Percentiles rank a stretch among this genome's conserved stretches.
These are phyloP conservation scores for Amanita exitialis DNA, from an alignment of 768 basidiomycete genomes.

Conservation along the genomic window DNA sequence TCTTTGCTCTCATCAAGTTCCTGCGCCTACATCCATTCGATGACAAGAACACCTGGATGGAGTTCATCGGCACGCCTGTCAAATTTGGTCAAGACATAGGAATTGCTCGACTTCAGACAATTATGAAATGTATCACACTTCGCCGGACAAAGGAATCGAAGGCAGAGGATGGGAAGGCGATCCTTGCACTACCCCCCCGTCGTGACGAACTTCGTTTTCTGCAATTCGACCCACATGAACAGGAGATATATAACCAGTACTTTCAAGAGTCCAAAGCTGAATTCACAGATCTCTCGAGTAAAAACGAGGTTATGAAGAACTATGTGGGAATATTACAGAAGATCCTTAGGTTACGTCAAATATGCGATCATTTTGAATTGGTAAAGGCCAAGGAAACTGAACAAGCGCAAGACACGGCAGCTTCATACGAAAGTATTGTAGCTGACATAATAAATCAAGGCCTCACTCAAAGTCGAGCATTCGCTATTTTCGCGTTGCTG, in stretches of 20 bases:
- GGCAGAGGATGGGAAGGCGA: conserved; percentile 68
- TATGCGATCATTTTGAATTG: conserved; percentile 92
- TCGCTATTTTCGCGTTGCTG: conserved; percentile 76
- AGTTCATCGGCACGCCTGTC: conserved; percentile 86
- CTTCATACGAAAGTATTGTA: conserved; percentile 72
- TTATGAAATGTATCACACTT: conserved; percentile 95
- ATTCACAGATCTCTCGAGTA: conserved; percentile 77
- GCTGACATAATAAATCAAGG: conserved; percentile 72
- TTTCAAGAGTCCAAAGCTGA: conserved; percentile 87
- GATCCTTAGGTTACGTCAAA: conserved; percentile 91
- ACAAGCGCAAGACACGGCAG: conserved; percentile 36
- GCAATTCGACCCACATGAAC: conserved; percentile 75
- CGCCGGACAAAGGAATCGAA: conserved; percentile 93
- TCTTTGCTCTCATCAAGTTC: conserved; percentile 96
- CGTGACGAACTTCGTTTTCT: conserved; percentile 81
- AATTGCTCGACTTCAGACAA: conserved; percentile 86
- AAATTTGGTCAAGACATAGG: conserved; percentile 88
- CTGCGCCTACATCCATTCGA: conserved; percentile 86
- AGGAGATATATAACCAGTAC: conserved; percentile 79
- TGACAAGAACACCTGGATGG: conserved; percentile 88
- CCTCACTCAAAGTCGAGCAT: conserved; percentile 62
- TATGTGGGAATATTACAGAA: conserved; percentile 97
- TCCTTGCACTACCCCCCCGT: conserved; percentile 85
- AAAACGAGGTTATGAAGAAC: conserved; percentile 95
- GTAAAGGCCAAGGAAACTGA: conserved; percentile 57